Percentiles rank a stretch among this genome's conserved stretches.
Evolutionary conservation across 163 green algal species (phyloP).

Genomic region (Chlamydomonas reinhardtii): DNA sequence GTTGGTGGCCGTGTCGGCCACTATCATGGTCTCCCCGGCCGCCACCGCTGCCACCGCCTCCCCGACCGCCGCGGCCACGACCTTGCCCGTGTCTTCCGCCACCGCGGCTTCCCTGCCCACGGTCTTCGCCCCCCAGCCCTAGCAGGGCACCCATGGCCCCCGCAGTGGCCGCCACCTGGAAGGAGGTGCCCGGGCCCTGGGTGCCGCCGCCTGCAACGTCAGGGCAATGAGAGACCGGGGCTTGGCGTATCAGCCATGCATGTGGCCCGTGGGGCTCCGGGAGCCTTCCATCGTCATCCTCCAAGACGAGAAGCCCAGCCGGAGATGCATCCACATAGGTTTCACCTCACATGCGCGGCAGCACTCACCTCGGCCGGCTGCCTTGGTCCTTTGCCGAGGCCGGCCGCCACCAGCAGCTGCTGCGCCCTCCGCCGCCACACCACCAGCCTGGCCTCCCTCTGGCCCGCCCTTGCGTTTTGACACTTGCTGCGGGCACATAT

Average conservation of each 20-base stretch:
- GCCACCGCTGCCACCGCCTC: constrained; percentile 3
- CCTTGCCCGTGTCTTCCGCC: background rate
- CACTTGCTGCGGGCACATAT: constrained; percentile 16
- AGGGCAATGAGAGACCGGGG: too few relatives aligned
- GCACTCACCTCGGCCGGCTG: background rate
- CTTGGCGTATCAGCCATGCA: too few relatives aligned
- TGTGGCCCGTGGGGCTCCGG: too few relatives aligned
- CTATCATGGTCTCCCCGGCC: background rate
- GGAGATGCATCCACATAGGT: too few relatives aligned
- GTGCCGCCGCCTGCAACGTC: background rate
- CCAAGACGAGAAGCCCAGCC: too few relatives aligned
- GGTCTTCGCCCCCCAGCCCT: background rate
- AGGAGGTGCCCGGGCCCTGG: background rate
- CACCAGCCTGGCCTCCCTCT: background rate
- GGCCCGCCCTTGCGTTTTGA: constrained; percentile 43
- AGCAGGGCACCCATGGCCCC: constrained; percentile 39
- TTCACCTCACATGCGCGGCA: too few relatives aligned
- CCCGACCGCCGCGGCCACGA: background rate
- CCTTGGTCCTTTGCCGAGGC: constrained; percentile 14
- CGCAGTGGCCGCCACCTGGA: constrained; percentile 40
- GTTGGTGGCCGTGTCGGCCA: background rate
- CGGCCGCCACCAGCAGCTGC: background rate
- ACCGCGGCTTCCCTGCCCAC: background rate
- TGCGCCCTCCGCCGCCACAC: background rate
- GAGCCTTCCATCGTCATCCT: too few relatives aligned